Base-by-base conservation (phyloP, 169 alveolate genomes). In the Plasmodium fragile region DNA sequence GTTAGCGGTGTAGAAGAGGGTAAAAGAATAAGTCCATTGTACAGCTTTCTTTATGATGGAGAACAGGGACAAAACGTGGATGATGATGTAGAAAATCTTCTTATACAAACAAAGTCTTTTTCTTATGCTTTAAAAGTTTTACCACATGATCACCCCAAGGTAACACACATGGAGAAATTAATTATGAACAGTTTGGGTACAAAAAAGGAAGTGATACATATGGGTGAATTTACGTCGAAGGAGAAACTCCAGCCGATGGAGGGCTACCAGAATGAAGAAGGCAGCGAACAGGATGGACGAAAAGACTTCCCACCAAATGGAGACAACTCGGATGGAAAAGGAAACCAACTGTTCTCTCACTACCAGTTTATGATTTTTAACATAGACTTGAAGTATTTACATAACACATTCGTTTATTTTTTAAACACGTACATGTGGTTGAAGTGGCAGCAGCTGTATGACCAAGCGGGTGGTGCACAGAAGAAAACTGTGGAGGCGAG, bases 301-400 rank as follows among this genome's bases (percentile, higher is more conserved):
- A 13, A 1, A 1, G 39, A 49, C 25, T 36, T 5, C n/a, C 45
- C 55, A 13, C 75, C 36, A 16, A 55, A 53, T 72, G 92, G 71
- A 25, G 25, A 25, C 8, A 59, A 43, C 16, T 55, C 79, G 25
- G 55, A 55, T n/a, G 75, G 75, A 65, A 72, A 70, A 73, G 69
- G 81, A 34, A 32, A 75, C 10, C 18, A 92, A 6, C 39, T 87
- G 59, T 59, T 83, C 1, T 82, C 92, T 39, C 83, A 94, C 39
- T 94, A 92, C 22, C 87, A 92, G 80, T 91, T 77, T 75, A 82
- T 94, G 6, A 18, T 92, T 49, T 77, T 78, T 69, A 93, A 91
- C 41, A 91, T 91, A 53, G 34, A 80, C 55, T 36, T 91, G 80
- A 79, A 81, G 53, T 91, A 91, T 39, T 22, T 91, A 77, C 75